Percentiles rank a stretch among this genome's conserved stretches.
Conservation (phyloP, 1,139 yeast genomes). For the Torulaspora globosa region DNA sequence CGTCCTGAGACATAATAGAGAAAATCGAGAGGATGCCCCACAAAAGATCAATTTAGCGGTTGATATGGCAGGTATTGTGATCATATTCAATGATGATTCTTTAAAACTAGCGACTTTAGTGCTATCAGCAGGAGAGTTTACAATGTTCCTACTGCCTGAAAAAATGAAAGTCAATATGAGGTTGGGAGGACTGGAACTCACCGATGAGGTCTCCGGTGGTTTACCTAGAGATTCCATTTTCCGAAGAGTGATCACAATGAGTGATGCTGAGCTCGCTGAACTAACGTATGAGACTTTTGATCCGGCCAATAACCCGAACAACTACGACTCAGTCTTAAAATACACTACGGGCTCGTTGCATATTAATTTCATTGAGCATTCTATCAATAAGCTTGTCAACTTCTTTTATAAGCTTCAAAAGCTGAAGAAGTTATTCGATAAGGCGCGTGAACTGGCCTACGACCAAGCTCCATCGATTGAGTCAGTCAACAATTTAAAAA, state of each 20-base stretch:
- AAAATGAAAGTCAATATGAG: conserved; percentile 70
- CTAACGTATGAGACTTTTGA: conserved; percentile 80
- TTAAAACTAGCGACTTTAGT: conserved; percentile 74
- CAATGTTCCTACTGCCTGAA: conserved; percentile 67
- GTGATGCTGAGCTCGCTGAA: conserved; percentile 80
- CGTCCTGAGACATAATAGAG: conserved; percentile 59
- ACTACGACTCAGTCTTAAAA: conserved; percentile 56
- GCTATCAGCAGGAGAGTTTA: conserved; percentile 68
- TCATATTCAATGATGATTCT: conserved; percentile 80
- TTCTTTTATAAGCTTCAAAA: conserved; percentile 71
- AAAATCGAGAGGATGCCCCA: conserved; percentile 55
- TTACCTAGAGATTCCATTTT: conserved; percentile 55
- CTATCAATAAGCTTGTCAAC: conserved; percentile 62
- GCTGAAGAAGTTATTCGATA: conserved; percentile 84
- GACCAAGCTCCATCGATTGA: conserved; percentile 45
- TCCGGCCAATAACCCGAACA: conserved; percentile 42
- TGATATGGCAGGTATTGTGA: conserved; percentile 65
- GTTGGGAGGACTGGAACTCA: conserved; percentile 74
- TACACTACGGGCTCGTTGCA: conserved; percentile 73
- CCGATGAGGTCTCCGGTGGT: conserved; percentile 70
- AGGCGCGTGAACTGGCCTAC: conserved; percentile 82
- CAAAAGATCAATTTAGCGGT: conserved; percentile 69
- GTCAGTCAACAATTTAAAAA: conserved; percentile 51
- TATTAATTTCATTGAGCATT: conserved; percentile 75
- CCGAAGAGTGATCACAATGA: conserved; percentile 69